A percentile compares a stretch with the other conserved stretches of the same genome.
These are phyloP conservation scores for Exserohilum rostratum DNA, from an alignment of 2,329 filamentous ascomycete species.

Conservation along the genomic window DNA sequence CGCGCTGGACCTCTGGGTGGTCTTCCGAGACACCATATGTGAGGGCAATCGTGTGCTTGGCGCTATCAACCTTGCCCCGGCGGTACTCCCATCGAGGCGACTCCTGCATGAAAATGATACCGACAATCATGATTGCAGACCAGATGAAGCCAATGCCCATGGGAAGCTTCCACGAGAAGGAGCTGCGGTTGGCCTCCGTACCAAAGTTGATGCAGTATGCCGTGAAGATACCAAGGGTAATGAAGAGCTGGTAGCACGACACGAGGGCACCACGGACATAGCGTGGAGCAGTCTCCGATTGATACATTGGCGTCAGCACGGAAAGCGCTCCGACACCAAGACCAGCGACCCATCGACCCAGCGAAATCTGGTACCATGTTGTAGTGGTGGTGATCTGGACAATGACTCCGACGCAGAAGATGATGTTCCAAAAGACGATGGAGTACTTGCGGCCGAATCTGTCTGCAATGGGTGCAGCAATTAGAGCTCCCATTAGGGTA, in stretches of 20 bases:
- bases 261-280: conserved; percentile 69
- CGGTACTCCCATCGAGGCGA: conserved; percentile 65
- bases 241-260: conserved; percentile 70
- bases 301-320: conserved; percentile 66
- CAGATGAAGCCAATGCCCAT: conserved; percentile 65
- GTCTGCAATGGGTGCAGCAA: conserved; percentile 64
- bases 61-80: conserved; percentile 58
- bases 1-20: conserved; percentile 59
- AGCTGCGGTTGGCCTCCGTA: conserved; percentile 57
- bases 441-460: conserved; percentile 65
- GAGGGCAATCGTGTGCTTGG: conserved; percentile 58
- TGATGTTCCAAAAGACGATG: conserved; percentile 67
- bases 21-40: conserved; percentile 63
- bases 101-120: conserved; percentile 63
- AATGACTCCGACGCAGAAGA: conserved; percentile 68
- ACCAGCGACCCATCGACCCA: conserved; percentile 70
- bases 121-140: conserved; percentile 59
- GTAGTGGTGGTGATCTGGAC: conserved; percentile 66
- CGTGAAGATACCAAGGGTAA: conserved; percentile 69
- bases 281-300: conserved; percentile 68
- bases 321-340: conserved; percentile 69
- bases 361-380: conserved; percentile 68
- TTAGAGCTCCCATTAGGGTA: conserved; percentile 74
- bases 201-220: conserved; percentile 64
- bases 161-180: conserved; percentile 68